Conservation (phyloP, 1,284 basidiomycete species). For the Ceraceosorus guamensis region DNA sequence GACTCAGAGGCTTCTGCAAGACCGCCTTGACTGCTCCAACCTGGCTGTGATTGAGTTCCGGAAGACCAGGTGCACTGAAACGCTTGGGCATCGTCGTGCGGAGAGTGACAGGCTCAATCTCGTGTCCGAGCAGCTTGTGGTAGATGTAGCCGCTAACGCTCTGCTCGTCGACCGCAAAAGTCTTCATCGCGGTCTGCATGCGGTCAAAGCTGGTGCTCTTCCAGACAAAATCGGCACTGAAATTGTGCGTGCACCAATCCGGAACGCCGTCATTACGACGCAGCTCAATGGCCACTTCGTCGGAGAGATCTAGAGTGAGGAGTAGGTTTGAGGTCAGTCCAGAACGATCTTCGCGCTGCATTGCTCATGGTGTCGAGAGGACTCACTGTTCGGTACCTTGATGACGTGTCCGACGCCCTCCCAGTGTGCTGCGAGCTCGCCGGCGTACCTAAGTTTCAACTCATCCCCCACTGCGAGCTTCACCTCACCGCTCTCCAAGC, state of each 20-base stretch:
- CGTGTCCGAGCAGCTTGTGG: slow-evolving; percentile 94
- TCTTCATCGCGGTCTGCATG: slow-evolving; percentile 99
- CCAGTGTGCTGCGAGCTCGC: slow-evolving; percentile 72
- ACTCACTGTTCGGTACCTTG: slow-evolving; percentile 95
- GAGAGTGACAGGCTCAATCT: slow-evolving; percentile 80
- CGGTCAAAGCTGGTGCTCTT: slow-evolving; percentile 98
- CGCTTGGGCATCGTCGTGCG: slow-evolving; percentile 81
- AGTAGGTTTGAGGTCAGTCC: not conserved
- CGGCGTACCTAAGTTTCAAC: slow-evolving; percentile 77
- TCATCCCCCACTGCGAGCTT: slow-evolving; percentile 95
- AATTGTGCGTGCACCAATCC: slow-evolving; percentile 85
- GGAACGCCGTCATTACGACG: slow-evolving; percentile 88
- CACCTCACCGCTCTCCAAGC: slow-evolving; percentile 95
- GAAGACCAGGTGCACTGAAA: slow-evolving; percentile 92
- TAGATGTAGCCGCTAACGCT: slow-evolving; percentile 98
- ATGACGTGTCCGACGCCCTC: slow-evolving; percentile 96
- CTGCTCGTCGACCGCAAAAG: slow-evolving; percentile 97
- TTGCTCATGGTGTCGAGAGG: not conserved
- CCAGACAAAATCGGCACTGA: slow-evolving; percentile 97
- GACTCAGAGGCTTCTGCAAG: slow-evolving; percentile 91
- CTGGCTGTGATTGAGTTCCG: slow-evolving; percentile 97
- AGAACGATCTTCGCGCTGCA: not conserved
- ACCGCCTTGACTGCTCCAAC: slow-evolving; percentile 99
- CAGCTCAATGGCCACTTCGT: slow-evolving; percentile 92
- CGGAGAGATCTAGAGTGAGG: slow-evolving; percentile 69